Evolutionary conservation across 192 early-diverging fungal species (phyloP).

Genomic region (Backusella tuberculispora): DNA sequence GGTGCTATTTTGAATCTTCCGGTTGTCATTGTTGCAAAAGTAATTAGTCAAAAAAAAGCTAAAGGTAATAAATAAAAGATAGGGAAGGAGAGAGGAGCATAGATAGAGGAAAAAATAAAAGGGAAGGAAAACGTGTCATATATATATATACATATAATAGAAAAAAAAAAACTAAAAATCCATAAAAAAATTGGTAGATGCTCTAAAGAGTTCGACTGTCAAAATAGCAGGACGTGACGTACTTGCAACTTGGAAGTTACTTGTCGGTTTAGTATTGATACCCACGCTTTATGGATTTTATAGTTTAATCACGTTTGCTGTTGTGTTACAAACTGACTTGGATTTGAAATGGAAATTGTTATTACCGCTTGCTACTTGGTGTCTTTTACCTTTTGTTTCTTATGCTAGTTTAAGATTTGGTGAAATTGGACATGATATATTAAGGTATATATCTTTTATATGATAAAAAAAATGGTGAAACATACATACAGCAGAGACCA

Average conservation of each 20-base stretch:
- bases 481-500: not conserved
- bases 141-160: too few species aligned
- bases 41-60: slow-evolving; percentile 58
- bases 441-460: slow-evolving; percentile 47
- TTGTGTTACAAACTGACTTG: slow-evolving; percentile 39
- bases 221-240: slow-evolving; percentile 96
- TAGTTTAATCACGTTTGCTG: slow-evolving; percentile 62
- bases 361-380: slow-evolving; percentile 50
- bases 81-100: not conserved
- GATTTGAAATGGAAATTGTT: slow-evolving; percentile 43
- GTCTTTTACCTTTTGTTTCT: slow-evolving; percentile 65
- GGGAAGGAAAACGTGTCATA: not conserved
- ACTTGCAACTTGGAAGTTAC: slow-evolving; percentile 93
- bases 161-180: too few species aligned
- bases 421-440: slow-evolving; percentile 75
- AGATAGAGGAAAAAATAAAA: not conserved
- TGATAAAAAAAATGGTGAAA: slow-evolving; percentile 11
- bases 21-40: slow-evolving; percentile 55
- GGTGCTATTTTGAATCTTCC: slow-evolving; percentile 68
- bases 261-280: slow-evolving; percentile 75
- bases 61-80: slow-evolving; percentile 39
- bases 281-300: slow-evolving; percentile 77
- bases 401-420: slow-evolving; percentile 77
- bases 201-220: slow-evolving; percentile 86
- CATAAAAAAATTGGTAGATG: slow-evolving; percentile 50